phyloP scores from a whole-genome alignment of 2,329 filamentous ascomycete genomes.

The Diaporthe sp. region DNA sequence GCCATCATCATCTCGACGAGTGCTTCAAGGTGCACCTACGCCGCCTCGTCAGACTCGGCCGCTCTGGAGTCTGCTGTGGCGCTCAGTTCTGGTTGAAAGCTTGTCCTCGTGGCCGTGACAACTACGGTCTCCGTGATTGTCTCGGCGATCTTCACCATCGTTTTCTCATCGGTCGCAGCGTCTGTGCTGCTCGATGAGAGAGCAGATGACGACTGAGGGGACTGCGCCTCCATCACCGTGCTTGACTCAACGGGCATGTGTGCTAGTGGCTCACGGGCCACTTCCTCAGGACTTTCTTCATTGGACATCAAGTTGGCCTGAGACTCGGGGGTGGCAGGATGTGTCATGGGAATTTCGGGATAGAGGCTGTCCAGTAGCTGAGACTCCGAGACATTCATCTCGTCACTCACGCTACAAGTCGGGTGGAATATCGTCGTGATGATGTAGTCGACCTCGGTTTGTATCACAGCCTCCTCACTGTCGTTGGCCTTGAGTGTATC shows the following conservation, averaged over 20 bases:
- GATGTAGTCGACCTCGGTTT: neutral
- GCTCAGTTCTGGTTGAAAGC: neutral
- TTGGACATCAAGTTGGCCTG: neutral
- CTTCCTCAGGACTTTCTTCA: neutral
- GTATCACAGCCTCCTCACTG: slow-evolving; percentile 18
- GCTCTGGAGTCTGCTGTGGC: neutral
- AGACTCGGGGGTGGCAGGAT: neutral
- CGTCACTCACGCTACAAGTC: neutral
- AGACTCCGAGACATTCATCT: neutral
- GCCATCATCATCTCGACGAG: neutral
- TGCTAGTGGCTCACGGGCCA: neutral
- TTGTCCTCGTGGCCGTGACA: slow-evolving; percentile 42
- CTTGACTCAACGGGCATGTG: neutral
- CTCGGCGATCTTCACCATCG: slow-evolving; percentile 37
- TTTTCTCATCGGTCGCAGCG: neutral
- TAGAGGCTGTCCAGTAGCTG: neutral
- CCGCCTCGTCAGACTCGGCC: neutral
- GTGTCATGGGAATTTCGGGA: neutral
- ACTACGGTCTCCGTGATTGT: slow-evolving; percentile 47
- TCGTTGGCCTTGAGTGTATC: slow-evolving; percentile 31
- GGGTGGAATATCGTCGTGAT: neutral
- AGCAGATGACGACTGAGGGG: neutral
- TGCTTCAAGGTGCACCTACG: neutral
- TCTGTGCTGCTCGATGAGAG: neutral
- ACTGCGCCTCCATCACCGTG: neutral